phyloP scores from a whole-genome alignment of 2,329 filamentous ascomycete species.

The Beauveria brongniartii region DNA sequence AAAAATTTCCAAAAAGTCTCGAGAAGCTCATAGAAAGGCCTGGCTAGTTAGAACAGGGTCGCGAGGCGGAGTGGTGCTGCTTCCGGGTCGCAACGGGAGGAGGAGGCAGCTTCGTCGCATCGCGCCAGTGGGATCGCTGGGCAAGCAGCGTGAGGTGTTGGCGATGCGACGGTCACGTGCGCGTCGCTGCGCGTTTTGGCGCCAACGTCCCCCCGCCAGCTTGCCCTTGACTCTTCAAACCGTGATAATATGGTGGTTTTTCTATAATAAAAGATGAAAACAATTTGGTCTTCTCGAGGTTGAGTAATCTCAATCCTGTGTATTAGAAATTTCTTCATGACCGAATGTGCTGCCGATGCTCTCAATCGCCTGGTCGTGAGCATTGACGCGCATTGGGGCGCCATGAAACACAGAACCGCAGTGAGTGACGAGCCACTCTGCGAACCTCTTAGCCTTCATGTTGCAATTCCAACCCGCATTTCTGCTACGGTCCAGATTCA shows the following conservation, averaged over 20 bases:
- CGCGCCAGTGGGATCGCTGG: background rate
- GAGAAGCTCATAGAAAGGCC: slow-evolving; percentile 3
- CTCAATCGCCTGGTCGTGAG: background rate
- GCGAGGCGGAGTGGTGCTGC: background rate
- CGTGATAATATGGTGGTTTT: no score
- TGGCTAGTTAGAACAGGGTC: background rate
- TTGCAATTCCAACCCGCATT: background rate
- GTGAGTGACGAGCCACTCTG: background rate
- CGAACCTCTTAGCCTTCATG: background rate
- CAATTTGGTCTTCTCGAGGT: no score
- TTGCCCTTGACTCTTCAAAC: no score
- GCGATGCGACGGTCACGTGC: slow-evolving; percentile 5
- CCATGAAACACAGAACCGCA: background rate
- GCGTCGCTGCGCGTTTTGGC: background rate
- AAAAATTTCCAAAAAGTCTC: slow-evolving; percentile 5
- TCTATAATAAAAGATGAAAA: no score
- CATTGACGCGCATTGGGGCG: background rate
- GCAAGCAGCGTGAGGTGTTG: background rate
- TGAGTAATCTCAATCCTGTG: no score
- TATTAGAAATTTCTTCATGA: no score
- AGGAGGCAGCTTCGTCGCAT: background rate
- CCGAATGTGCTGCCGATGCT: background rate
- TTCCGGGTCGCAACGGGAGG: background rate
- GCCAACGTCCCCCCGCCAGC: no score
- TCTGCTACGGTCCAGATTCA: background rate